These are phyloP conservation scores for Pseudocercospora macadamiae DNA, from an alignment of 2,329 filamentous ascomycete species.

Conservation along the genomic window DNA sequence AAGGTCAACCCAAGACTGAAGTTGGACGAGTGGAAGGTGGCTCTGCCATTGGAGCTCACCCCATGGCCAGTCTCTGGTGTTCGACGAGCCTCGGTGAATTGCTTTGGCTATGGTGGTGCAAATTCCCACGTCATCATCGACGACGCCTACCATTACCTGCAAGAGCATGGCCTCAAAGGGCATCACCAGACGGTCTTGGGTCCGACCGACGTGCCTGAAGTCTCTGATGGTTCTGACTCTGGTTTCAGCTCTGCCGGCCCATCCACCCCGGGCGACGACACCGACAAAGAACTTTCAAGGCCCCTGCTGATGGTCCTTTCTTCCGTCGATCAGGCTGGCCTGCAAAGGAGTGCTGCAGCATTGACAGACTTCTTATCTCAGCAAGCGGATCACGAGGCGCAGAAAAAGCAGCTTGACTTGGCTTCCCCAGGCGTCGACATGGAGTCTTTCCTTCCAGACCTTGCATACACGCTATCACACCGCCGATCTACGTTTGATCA, in stretches of 20 bases:
- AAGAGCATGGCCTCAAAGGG: constrained; percentile 10
- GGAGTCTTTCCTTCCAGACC: not conserved
- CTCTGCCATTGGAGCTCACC: constrained; percentile 23
- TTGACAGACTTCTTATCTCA: not conserved
- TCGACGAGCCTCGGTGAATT: constrained; percentile 26
- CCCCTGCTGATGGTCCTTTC: not conserved
- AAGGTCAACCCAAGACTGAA: constrained; percentile 34
- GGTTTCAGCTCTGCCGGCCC: not conserved
- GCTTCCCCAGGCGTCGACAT: not conserved
- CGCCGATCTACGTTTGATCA: constrained; percentile 5
- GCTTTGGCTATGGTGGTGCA: constrained; percentile 34
- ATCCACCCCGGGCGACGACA: not conserved
- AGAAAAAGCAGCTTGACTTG: not conserved
- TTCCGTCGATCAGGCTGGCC: not conserved
- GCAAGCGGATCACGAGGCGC: not conserved
- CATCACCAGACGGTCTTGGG: constrained; percentile 9
- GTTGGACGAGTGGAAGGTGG: constrained; percentile 23
- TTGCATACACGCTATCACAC: constrained; percentile 12
- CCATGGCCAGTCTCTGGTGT: constrained; percentile 36
- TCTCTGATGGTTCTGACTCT: not conserved
- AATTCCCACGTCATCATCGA: constrained; percentile 36
- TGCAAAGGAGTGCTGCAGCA: not conserved
- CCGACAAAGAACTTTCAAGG: not conserved
- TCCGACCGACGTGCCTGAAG: not conserved
- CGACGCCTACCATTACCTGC: constrained; percentile 21